phyloP scores from a whole-genome alignment of 352 stramenopile genomes.

The Phytopythium vexans region DNA sequence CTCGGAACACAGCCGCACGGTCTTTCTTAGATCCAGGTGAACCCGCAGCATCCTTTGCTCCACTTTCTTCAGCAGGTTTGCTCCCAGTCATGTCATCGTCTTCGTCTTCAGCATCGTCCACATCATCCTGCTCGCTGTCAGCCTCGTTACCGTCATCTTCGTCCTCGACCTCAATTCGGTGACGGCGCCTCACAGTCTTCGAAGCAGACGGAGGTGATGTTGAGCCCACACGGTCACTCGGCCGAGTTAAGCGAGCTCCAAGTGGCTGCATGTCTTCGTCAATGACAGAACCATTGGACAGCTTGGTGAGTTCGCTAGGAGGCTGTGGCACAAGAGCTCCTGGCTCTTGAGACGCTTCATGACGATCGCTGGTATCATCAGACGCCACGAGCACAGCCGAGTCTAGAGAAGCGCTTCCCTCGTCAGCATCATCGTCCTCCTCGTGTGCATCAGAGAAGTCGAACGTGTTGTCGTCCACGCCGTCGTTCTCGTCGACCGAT shows the following conservation, averaged over 20 bases:
- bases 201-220: background rate
- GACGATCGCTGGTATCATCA: no score
- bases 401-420: background rate
- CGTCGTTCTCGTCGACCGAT: constrained; percentile 5
- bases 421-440: constrained; percentile 3
- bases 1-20: constrained; percentile 64
- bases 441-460: background rate
- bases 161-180: constrained; percentile 36
- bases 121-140: constrained; percentile 53
- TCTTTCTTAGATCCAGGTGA: constrained; percentile 30
- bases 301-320: no score
- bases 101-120: constrained; percentile 25
- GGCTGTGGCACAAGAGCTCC: no score
- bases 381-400: no score
- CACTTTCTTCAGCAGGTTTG: constrained; percentile 9
- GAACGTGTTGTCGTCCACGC: constrained; percentile 3
- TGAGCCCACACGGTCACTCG: background rate
- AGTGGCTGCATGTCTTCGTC: no score
- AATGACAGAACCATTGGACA: no score
- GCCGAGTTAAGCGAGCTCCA: background rate
- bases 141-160: constrained; percentile 63
- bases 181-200: constrained; percentile 23
- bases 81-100: constrained; percentile 17
- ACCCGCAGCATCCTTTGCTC: background rate
- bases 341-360: no score